Evolutionary conservation across 148 eudicot genomes (phyloP).

Genomic region (Dysphania ambrosioides): DNA sequence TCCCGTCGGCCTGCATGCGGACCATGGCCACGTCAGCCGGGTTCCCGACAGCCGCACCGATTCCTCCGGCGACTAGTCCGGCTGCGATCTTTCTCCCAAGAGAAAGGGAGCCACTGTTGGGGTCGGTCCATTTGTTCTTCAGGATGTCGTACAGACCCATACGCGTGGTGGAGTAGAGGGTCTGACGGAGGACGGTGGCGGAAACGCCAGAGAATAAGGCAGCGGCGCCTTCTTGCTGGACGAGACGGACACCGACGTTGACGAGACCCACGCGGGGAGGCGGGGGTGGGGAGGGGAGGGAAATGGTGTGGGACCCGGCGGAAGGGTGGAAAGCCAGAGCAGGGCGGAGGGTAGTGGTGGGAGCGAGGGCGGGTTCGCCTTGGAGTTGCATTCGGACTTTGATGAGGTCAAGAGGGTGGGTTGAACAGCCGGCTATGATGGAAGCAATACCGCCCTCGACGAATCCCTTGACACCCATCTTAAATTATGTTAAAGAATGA

Average conservation of each 20-base stretch:
- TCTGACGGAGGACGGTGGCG: constrained; percentile 81
- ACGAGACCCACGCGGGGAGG: constrained; percentile 47
- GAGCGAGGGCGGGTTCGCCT: constrained; percentile 39
- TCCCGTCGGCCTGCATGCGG: constrained; percentile 96
- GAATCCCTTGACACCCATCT: constrained; percentile 65
- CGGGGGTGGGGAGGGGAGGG: constrained; percentile 28
- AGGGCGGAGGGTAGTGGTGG: constrained; percentile 44
- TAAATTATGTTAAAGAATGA: neutral
- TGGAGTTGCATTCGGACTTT: constrained; percentile 80
- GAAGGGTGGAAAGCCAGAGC: constrained; percentile 42
- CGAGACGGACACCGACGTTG: constrained; percentile 42
- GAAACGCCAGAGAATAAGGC: constrained; percentile 75
- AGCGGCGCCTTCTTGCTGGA: constrained; percentile 53
- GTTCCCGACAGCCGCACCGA: constrained; percentile 94
- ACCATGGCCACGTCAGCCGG: constrained; percentile 97
- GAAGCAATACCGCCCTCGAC: constrained; percentile 76
- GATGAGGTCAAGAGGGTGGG: constrained; percentile 66
- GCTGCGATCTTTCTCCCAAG: constrained; percentile 54
- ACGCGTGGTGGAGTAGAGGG: constrained; percentile 74
- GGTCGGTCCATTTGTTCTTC: constrained; percentile 65
- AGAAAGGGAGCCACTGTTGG: constrained; percentile 39
- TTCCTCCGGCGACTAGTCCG: constrained; percentile 73
- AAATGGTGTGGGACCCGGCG: constrained; percentile 11
- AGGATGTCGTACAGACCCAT: constrained; percentile 84
- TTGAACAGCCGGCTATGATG: constrained; percentile 54